Evolutionary conservation across 2,329 filamentous ascomycete species (phyloP).

Genomic region (Trichoderma atroviride): DNA sequence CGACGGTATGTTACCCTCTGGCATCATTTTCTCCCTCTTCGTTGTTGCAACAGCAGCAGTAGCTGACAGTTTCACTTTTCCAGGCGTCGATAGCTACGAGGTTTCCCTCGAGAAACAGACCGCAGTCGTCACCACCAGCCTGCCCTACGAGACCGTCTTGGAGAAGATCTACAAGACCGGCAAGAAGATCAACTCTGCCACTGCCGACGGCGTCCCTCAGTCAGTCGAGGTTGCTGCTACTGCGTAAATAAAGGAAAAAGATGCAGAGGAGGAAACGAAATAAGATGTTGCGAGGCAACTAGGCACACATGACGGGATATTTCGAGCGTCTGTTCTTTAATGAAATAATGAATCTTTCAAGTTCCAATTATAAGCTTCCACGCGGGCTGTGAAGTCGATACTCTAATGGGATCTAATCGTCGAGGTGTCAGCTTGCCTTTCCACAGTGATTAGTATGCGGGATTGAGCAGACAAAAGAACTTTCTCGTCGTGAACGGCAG

Average conservation of each 20-base stretch:
- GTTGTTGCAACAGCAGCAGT: neutral
- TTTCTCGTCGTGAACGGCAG: neutral
- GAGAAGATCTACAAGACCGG: constrained; percentile 93
- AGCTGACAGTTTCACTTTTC: neutral
- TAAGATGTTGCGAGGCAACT: neutral
- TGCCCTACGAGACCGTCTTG: constrained; percentile 80
- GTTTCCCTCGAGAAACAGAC: constrained; percentile 86
- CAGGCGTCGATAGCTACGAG: constrained; percentile 84
- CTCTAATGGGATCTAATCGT: neutral
- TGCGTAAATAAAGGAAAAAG: constrained; percentile 31
- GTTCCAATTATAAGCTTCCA: neutral
- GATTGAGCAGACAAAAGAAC: neutral
- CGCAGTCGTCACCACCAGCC: constrained; percentile 71
- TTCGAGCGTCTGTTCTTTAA: constrained; percentile 18
- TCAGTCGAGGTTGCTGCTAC: constrained; percentile 50
- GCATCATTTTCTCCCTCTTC: neutral
- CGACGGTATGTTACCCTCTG: constrained; percentile 63
- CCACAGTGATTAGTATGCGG: neutral
- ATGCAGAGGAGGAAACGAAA: neutral
- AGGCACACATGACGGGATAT: neutral
- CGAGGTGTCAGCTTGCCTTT: neutral
- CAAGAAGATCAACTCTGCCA: constrained; percentile 81
- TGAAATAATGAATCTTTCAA: constrained; percentile 9
- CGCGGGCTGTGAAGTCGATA: neutral
- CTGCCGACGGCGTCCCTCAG: constrained; percentile 66